Percentiles rank a stretch among this genome's conserved stretches.
phyloP scores from a whole-genome alignment of 1,139 yeast species.

The Zygoascus meyerae region DNA sequence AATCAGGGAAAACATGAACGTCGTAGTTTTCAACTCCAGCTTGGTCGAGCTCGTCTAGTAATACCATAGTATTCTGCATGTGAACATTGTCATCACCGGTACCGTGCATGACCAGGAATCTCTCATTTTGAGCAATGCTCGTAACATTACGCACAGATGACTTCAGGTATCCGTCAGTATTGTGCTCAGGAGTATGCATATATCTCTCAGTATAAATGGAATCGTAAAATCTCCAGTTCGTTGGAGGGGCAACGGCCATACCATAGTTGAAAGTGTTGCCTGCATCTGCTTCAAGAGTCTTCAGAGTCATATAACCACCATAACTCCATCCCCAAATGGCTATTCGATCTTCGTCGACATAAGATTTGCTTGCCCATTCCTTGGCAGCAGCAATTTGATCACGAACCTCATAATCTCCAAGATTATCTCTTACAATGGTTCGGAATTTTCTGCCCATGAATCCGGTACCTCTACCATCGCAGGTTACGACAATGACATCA shows the following conservation, averaged over 20 bases:
- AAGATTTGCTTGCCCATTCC: slow-evolving; percentile 48
- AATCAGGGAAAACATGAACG: slow-evolving; percentile 86
- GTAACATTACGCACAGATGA: slow-evolving; percentile 43
- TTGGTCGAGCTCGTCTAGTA: slow-evolving; percentile 64
- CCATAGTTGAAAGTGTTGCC: slow-evolving; percentile 69
- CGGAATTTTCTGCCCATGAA: slow-evolving; percentile 77
- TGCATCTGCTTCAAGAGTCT: slow-evolving; percentile 64
- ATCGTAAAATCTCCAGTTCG: slow-evolving; percentile 76
- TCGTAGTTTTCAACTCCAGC: slow-evolving; percentile 74
- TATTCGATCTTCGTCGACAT: slow-evolving; percentile 56
- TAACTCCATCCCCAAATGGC: slow-evolving; percentile 98
- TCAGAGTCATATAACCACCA: slow-evolving; percentile 76
- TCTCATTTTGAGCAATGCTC: slow-evolving; percentile 47
- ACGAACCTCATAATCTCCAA: slow-evolving; percentile 85
- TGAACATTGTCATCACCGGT: slow-evolving; percentile 98
- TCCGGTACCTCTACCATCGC: slow-evolving; percentile 96
- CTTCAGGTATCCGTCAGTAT: slow-evolving; percentile 47
- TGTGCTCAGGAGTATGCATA: slow-evolving; percentile 63
- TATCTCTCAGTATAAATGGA: slow-evolving; percentile 87
- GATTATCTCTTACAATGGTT: slow-evolving; percentile 57
- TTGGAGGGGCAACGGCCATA: slow-evolving; percentile 86
- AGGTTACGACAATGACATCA: slow-evolving; percentile 68
- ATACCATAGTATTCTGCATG: slow-evolving; percentile 72
- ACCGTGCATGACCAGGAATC: slow-evolving; percentile 88
- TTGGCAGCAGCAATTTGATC: slow-evolving; percentile 68